Conservation (phyloP, 1,139 yeast species). For the Blastobotrys ciferrii region DNA sequence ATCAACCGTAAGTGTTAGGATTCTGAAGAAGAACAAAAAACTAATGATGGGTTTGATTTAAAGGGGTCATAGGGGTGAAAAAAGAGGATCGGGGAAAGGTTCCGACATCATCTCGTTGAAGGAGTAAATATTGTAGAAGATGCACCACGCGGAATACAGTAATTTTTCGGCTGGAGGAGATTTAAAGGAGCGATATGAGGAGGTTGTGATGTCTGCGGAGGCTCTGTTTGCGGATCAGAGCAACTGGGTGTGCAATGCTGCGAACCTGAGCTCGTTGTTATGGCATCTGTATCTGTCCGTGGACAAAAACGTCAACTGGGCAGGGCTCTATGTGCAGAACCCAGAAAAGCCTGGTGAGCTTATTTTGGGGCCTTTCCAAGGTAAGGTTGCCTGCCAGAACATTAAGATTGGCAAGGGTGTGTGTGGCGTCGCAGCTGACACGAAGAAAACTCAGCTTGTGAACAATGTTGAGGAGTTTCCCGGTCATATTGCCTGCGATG, state of each 20-base stretch:
- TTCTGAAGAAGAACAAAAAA: no score
- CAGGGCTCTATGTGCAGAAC: slow-evolving; percentile 75
- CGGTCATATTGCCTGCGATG: slow-evolving; percentile 97
- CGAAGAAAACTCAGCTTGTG: slow-evolving; percentile 65
- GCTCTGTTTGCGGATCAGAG: slow-evolving; percentile 61
- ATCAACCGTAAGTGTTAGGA: no score
- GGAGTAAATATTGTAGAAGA: not conserved
- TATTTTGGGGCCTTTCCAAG: slow-evolving; percentile 90
- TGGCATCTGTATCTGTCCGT: slow-evolving; percentile 81
- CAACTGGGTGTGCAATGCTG: slow-evolving; percentile 86
- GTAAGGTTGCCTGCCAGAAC: slow-evolving; percentile 91
- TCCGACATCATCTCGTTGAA: not conserved
- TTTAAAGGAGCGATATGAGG: slow-evolving; percentile 59
- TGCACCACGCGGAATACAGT: slow-evolving; percentile 33
- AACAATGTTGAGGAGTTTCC: slow-evolving; percentile 74
- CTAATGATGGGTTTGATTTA: no score
- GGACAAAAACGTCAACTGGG: slow-evolving; percentile 68
- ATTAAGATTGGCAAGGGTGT: slow-evolving; percentile 82
- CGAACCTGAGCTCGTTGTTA: slow-evolving; percentile 79
- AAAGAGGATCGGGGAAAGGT: no score
- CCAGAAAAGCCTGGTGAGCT: slow-evolving; percentile 39
- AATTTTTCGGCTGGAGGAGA: slow-evolving; percentile 26
- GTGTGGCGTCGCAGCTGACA: slow-evolving; percentile 78
- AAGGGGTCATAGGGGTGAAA: no score
- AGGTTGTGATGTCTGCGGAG: slow-evolving; percentile 56